phyloP scores from a whole-genome alignment of 768 basidiomycete species.

The Chalciporus pseudorubinellus region DNA sequence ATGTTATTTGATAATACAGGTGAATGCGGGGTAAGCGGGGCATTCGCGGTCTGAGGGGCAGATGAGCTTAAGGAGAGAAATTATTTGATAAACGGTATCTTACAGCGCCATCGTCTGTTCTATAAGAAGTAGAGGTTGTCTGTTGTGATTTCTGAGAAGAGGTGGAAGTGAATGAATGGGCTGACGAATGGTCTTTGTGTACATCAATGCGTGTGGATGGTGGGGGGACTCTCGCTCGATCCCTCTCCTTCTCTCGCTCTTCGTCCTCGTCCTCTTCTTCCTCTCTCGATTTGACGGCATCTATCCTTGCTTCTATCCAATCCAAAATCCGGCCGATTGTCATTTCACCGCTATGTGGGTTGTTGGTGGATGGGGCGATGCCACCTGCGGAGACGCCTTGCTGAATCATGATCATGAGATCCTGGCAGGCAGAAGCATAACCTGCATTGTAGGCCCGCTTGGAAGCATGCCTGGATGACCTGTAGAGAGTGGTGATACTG shows the following conservation, averaged over 20 bases:
- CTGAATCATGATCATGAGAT: slow-evolving; percentile 79
- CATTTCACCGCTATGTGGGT: slow-evolving; percentile 56
- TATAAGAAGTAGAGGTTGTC: slow-evolving; percentile 12
- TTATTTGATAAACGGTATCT: slow-evolving; percentile 16
- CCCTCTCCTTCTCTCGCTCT: slow-evolving; percentile 57
- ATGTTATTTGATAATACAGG: slow-evolving; percentile 22
- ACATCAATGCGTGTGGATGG: slow-evolving; percentile 16
- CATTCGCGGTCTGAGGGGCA: slow-evolving; percentile 12
- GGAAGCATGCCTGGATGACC: slow-evolving; percentile 72
- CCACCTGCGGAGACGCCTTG: slow-evolving; percentile 70
- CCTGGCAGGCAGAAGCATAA: slow-evolving; percentile 76
- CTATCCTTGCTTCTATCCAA: slow-evolving; percentile 79
- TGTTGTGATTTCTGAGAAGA: slow-evolving; percentile 20
- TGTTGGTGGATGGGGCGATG: slow-evolving; percentile 40
- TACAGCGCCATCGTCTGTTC: slow-evolving; percentile 29
- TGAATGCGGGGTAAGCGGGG: slow-evolving; percentile 34
- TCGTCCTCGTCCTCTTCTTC: slow-evolving; percentile 86
- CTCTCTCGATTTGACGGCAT: slow-evolving; percentile 68
- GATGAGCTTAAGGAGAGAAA: slow-evolving; percentile 6
- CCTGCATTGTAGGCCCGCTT: slow-evolving; percentile 81
- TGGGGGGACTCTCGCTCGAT: slow-evolving; percentile 35
- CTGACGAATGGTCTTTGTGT: slow-evolving; percentile 18
- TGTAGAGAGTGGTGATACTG: slow-evolving; percentile 82
- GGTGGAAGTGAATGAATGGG: slow-evolving; percentile 15
- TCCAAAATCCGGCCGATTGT: slow-evolving; percentile 80